Percentiles rank a stretch among this genome's conserved stretches.
Conservation (phyloP, 495 filamentous ascomycete species). For the Penicillium bialowiezense region DNA sequence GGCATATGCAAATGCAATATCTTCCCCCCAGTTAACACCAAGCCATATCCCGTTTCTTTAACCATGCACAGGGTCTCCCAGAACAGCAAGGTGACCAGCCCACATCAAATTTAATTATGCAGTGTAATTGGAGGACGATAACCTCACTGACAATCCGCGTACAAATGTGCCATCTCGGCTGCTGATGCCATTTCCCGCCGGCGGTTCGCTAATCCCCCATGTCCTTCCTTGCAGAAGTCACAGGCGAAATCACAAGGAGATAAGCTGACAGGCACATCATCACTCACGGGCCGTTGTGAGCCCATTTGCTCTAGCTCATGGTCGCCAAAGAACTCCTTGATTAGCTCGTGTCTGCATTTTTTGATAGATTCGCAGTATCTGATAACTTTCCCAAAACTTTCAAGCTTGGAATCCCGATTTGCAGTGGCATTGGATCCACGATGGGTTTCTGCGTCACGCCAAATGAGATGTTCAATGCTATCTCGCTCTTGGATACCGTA, state of each 20-base stretch:
- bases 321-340: constrained; percentile 83
- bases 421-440: constrained; percentile 32
- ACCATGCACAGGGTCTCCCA: background rate
- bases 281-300: constrained; percentile 26
- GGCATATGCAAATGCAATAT: background rate
- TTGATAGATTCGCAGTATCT: constrained; percentile 76
- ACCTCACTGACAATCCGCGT: constrained; percentile 2
- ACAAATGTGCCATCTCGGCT: constrained; percentile 5
- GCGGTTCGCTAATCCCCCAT: constrained; percentile 55
- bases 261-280: background rate
- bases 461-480: constrained; percentile 56
- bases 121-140: background rate
- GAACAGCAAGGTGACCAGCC: background rate
- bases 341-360: constrained; percentile 71
- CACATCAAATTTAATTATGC: background rate
- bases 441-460: constrained; percentile 33
- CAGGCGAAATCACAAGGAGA: constrained; percentile 79
- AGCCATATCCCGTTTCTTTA: background rate
- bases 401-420: constrained; percentile 37
- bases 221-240: constrained; percentile 81
- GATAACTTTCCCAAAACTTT: constrained; percentile 58
- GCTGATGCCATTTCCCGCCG: constrained; percentile 45
- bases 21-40: background rate
- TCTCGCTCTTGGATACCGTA: constrained; percentile 84
- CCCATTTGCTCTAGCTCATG: constrained; percentile 40